A percentile compares a stretch with the other conserved stretches of the same genome.
These are phyloP conservation scores for Nakataea oryzae DNA, from an alignment of 2,329 filamentous ascomycete species.

Conservation along the genomic window DNA sequence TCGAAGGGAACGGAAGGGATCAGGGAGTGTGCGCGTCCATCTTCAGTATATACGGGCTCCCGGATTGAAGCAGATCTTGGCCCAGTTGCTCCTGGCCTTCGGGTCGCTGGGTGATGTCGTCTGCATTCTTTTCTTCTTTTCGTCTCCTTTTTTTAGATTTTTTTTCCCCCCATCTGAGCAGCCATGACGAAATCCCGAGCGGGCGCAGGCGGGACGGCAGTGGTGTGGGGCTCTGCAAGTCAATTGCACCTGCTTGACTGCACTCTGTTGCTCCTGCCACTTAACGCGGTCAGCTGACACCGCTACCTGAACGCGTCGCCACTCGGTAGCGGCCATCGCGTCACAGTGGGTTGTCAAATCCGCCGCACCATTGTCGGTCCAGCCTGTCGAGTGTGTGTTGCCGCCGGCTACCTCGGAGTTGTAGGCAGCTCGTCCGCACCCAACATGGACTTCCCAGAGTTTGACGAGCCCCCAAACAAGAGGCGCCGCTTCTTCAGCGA, in stretches of 20 bases:
- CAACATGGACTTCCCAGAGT: constrained; percentile 26
- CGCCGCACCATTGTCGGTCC: neutral
- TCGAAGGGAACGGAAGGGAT: neutral
- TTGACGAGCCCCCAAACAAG: constrained; percentile 22
- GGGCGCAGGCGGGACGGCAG: neutral
- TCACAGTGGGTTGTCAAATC: neutral
- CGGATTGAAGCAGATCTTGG: neutral
- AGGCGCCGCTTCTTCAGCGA: constrained; percentile 17
- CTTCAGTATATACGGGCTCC: neutral
- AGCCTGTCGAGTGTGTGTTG: neutral
- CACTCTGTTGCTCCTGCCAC: neutral
- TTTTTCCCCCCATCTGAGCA: neutral
- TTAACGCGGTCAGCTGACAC: constrained; percentile 27
- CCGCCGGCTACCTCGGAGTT: neutral
- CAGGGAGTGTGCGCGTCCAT: neutral
- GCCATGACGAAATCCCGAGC: constrained; percentile 4
- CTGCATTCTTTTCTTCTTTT: neutral
- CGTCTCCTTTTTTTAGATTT: neutral
- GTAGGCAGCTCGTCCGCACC: too few species aligned
- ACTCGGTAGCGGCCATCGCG: constrained; percentile 16
- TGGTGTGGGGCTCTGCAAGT: neutral
- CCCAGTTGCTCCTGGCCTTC: neutral
- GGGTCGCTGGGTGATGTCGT: neutral
- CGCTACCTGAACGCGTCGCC: constrained; percentile 19
- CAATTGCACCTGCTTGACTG: too few species aligned